Evolutionary conservation across 495 filamentous ascomycete genomes (phyloP).

Genomic region (Hypoxylon crocopeplum): DNA sequence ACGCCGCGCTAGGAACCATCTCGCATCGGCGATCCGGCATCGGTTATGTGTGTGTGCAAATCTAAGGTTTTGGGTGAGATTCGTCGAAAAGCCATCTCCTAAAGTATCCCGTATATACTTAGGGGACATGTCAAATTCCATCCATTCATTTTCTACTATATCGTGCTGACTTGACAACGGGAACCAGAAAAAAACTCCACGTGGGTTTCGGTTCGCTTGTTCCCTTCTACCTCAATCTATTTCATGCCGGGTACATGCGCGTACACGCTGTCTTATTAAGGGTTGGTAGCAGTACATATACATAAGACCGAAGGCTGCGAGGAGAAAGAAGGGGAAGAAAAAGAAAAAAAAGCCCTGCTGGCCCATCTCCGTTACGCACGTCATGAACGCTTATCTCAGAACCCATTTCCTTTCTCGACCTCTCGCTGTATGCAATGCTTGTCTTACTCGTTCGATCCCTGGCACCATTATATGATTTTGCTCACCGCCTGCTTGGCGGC

Average conservation of each 20-base stretch:
- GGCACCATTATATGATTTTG: conserved; percentile 16
- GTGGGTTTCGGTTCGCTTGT: conserved; percentile 29
- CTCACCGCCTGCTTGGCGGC: conserved; percentile 30
- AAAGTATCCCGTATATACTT: conserved; percentile 13
- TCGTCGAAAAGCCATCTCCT: conserved; percentile 7
- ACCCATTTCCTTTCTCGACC: conserved; percentile 37
- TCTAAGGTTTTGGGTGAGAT: conserved; percentile 35
- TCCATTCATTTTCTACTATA: neutral
- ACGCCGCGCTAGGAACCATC: conserved; percentile 28
- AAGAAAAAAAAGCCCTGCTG: neutral
- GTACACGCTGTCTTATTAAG: neutral
- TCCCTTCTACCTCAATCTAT: conserved; percentile 10
- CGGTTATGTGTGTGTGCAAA: conserved; percentile 18
- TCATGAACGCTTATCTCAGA: conserved; percentile 36
- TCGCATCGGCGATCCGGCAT: conserved; percentile 34
- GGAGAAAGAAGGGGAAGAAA: neutral
- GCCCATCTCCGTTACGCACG: conserved; percentile 10
- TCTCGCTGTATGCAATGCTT: conserved; percentile 32
- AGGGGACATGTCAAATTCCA: neutral
- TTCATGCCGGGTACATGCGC: conserved; percentile 4
- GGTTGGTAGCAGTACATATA: conserved; percentile 24
- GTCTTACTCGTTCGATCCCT: conserved; percentile 38
- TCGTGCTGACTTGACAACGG: conserved; percentile 24
- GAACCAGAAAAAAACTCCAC: conserved; percentile 13
- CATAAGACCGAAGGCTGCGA: neutral